Conservation (phyloP, 306 rosid genomes). For the Citrullus amarus region DNA sequence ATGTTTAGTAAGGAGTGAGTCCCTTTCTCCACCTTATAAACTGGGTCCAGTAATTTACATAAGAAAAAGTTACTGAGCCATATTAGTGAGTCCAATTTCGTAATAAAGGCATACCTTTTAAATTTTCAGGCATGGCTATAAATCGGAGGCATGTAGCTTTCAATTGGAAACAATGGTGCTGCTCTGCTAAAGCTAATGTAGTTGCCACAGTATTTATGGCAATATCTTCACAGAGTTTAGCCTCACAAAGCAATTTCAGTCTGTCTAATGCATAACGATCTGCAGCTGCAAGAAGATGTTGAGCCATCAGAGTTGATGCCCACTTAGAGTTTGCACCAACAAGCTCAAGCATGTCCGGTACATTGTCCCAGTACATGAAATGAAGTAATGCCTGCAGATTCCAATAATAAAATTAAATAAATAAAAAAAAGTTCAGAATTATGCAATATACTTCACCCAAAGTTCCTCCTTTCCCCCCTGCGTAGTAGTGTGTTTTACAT, state of each 20-base stretch:
- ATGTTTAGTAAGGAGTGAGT: not conserved
- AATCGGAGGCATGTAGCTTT: conserved; percentile 47
- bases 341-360: conserved; percentile 52
- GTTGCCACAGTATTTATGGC: conserved; percentile 65
- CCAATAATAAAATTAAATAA: not conserved
- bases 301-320: conserved; percentile 48
- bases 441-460: not conserved
- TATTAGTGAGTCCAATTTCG: not conserved
- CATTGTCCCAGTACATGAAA: conserved; percentile 50
- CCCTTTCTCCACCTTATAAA: not conserved
- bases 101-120: conserved; percentile 31
- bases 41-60: not conserved
- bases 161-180: conserved; percentile 57
- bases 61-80: not conserved
- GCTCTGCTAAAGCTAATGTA: conserved; percentile 67
- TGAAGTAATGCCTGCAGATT: conserved; percentile 49
- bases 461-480: not conserved
- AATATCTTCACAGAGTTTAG: conserved; percentile 43
- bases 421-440: not conserved
- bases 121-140: conserved; percentile 48
- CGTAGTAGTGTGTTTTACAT: not conserved
- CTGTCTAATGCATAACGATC: conserved; percentile 65
- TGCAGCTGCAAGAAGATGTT: conserved; percentile 67
- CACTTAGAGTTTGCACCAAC: conserved; percentile 33
- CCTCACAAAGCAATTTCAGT: conserved; percentile 49